These are phyloP conservation scores for Kwoniella sp. DNA, from an alignment of 768 basidiomycete genomes.

Conservation along the genomic window DNA sequence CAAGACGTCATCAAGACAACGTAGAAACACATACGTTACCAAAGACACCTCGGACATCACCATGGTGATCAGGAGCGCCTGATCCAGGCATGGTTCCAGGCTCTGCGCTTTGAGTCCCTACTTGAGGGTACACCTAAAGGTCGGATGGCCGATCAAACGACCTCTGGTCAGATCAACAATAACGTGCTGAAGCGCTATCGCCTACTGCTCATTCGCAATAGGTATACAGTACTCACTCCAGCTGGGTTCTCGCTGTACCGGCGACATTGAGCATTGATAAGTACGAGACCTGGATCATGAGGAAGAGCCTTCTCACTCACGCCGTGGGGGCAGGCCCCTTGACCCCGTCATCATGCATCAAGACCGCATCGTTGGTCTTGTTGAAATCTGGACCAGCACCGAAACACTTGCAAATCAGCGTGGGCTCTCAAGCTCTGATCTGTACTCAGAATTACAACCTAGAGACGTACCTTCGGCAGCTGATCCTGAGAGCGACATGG, in stretches of 20 bases:
- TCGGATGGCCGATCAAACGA: background rate
- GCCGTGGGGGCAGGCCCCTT: slow-evolving; percentile 45
- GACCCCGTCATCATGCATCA: slow-evolving; percentile 40
- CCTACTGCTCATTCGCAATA: too few relatives aligned
- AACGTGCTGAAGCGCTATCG: too few relatives aligned
- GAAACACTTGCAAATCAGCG: background rate
- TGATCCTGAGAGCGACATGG: slow-evolving; percentile 49
- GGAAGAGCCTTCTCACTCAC: slow-evolving; percentile 27
- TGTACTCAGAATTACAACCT: too few relatives aligned
- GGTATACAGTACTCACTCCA: slow-evolving; percentile 51
- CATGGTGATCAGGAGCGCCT: slow-evolving; percentile 44
- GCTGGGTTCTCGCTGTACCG: slow-evolving; percentile 51
- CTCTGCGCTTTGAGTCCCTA: slow-evolving; percentile 27
- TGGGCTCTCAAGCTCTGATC: background rate
- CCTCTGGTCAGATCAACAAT: too few relatives aligned
- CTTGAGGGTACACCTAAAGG: slow-evolving; percentile 43
- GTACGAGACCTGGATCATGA: slow-evolving; percentile 9
- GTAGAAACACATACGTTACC: slow-evolving; percentile 40
- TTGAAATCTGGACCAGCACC: slow-evolving; percentile 28
- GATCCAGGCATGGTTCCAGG: slow-evolving; percentile 50
- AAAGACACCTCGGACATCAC: slow-evolving; percentile 49
- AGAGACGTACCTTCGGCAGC: slow-evolving; percentile 36
- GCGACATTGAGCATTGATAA: background rate
- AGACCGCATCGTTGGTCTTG: slow-evolving; percentile 45
- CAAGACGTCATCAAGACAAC: background rate